Percentiles rank a stretch among this genome's conserved stretches.
Evolutionary conservation across 768 basidiomycete species (phyloP).

Genomic region (Pluteus cervinus): DNA sequence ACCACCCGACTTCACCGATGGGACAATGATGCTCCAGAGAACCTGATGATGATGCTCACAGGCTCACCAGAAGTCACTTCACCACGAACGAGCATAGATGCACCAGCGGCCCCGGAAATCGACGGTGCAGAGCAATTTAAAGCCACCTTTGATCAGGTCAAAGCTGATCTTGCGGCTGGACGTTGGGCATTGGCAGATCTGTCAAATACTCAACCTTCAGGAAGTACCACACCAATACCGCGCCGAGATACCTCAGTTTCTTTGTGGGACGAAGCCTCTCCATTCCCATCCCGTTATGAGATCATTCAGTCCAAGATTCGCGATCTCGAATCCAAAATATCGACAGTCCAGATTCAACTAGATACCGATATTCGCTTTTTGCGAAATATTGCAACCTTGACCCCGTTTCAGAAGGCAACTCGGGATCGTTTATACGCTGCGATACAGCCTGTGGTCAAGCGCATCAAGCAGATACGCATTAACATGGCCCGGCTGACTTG

Average conservation of each 20-base stretch:
- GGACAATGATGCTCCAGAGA: conserved; percentile 35
- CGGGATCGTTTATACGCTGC: conserved; percentile 65
- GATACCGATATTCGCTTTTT: conserved; percentile 65
- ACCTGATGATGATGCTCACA: conserved; percentile 34
- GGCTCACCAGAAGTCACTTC: neutral
- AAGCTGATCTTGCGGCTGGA: conserved; percentile 70
- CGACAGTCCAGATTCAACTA: conserved; percentile 48
- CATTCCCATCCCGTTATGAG: conserved; percentile 47
- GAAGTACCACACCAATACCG: conserved; percentile 9
- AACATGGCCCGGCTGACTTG: conserved; percentile 70
- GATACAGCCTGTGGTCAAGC: conserved; percentile 57
- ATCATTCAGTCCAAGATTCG: conserved; percentile 55
- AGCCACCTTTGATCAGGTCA: conserved; percentile 81
- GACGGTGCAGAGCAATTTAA: conserved; percentile 66
- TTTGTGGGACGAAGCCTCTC: conserved; percentile 1
- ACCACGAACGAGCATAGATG: conserved; percentile 26
- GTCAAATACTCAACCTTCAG: conserved; percentile 11
- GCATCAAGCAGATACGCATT: conserved; percentile 61
- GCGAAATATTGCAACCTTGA: conserved; percentile 77
- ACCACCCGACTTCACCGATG: conserved; percentile 26
- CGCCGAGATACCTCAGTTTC: conserved; percentile 1
- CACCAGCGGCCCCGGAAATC: conserved; percentile 45
- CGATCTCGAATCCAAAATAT: conserved; percentile 57
- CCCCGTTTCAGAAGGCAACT: conserved; percentile 83
- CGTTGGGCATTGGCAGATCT: conserved; percentile 23